Evolutionary conservation across 2,329 filamentous ascomycete species (phyloP), one percentile per base, ranked within the genome.

Genomic region (Exophiala sideris): DNA sequence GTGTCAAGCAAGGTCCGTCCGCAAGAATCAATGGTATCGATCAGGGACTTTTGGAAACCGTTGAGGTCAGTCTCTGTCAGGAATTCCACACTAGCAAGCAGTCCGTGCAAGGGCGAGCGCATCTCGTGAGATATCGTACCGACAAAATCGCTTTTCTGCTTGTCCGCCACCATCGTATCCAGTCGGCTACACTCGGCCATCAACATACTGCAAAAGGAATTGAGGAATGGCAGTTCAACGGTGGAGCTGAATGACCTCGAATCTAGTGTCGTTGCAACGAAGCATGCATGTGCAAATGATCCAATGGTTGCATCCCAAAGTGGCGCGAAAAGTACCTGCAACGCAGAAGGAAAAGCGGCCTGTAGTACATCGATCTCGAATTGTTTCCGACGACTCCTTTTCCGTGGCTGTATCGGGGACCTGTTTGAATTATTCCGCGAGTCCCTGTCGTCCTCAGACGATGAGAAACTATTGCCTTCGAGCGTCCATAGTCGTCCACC

Each of bases 101-200:
- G 72, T 24, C 74, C 77, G 49, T 76, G 79, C 35, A 74, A 65
- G 18, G 71, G 79, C 34, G 65, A 74, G 3, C 77, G 68, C 6
- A 81, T 67, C 56, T 82, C 79, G 59, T 81, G 79, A 24, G 72
- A 76, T 21, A 81, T 76, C 0, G 73, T 76, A 0, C 75, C 74
- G 12, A 82, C 73, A 40, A 82, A 78, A 10, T 79, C 77, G 0
- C 73, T 73, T 54, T 82, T 81, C 8, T 76, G 72, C 48, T 72
- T 71, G 35, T 79, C 75, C 3, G 71, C 70, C 8, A 72, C 69
- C n/a, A 72, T 65, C 0, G 70, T 71, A 54, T 73, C 68, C 9
- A 73, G 60, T 6, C 71, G 70, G 48, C 67, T 72, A 49, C 67
- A 70, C 48, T 73, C 71, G 3, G 67, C 69, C 69, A 73, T 73